Base-by-base conservation (phyloP, 208 protist species). In the Zelonia costaricensis region DNA sequence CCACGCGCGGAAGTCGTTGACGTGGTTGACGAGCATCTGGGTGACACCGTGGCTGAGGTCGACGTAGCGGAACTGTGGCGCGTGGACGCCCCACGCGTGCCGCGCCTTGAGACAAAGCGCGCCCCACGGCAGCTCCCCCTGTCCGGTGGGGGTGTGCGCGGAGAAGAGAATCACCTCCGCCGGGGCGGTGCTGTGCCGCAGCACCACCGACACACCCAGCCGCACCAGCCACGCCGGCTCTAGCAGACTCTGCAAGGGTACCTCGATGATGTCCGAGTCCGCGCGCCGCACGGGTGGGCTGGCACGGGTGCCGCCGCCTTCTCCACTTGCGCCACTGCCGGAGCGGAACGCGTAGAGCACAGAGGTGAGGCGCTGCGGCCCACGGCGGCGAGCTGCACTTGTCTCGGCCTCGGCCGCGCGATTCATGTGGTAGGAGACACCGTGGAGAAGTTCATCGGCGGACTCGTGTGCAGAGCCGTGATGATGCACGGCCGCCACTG, bases 31-130 rank as follows among this genome's bases (percentile, higher is more conserved):
- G 7, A 60, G 54, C 54, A 47, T n/a, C 15, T 60, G 54, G 8
- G 38, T 48, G 10, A 60, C 54, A 8, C 54, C 54, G 20, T 15
- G 30, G 3, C 15, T 33, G 8, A 60, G 12, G 28, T 60, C 54
- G n/a, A 60, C 40, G 54, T 60, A 60, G 39, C 54, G 54, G 39
- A 60, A 60, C 40, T 60, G 54, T 7, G 54, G 54, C 16, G 54
- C 25, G 25, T 60, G 54, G 15, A 60, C 54, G 25, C 54, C 54
- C 54, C 54, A 60, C 25, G 54, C 54, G 5, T 36, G 25, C 25
- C 39, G 40, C n/a, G 54, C 54, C 54, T 60, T 60, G 10, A 60
- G 25, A 4, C 54, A 60, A 20, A 60, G 25, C 12, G 54, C 40
- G 7, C 54, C 54, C 54, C 54, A 60, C 13, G 54, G 54, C 25